Conservation (phyloP, 129 eudicot species). For the Sambucus nigra region DNA sequence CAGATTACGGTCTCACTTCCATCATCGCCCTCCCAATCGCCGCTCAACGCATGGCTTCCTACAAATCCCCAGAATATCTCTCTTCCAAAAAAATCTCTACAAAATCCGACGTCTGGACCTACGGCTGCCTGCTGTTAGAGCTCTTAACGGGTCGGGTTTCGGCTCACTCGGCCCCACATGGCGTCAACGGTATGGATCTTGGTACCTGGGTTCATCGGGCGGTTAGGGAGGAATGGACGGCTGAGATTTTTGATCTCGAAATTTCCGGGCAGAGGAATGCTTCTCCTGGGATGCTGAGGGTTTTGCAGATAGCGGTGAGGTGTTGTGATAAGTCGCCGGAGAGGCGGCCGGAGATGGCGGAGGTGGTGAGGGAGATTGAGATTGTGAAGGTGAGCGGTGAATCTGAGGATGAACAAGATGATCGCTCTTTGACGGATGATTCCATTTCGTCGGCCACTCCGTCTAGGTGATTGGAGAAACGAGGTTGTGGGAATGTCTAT, state of each 20-base stretch:
- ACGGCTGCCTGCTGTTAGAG: constrained; percentile 54
- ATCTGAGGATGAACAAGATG: constrained; percentile 58
- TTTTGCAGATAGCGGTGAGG: constrained; percentile 47
- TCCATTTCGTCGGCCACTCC: constrained; percentile 47
- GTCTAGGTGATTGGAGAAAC: constrained; percentile 17
- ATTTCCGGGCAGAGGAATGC: constrained; percentile 49
- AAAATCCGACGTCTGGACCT: constrained; percentile 67
- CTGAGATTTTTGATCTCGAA: constrained; percentile 73
- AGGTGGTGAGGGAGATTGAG: constrained; percentile 52
- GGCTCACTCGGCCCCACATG: constrained; percentile 40
- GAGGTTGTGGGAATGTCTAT: too few relatives aligned
- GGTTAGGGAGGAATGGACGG: constrained; percentile 88
- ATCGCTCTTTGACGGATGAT: constrained; percentile 63
- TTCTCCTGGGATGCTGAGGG: constrained; percentile 45
- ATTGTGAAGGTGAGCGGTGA: constrained; percentile 27
- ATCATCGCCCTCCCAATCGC: constrained; percentile 46
- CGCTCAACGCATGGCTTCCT: constrained; percentile 50
- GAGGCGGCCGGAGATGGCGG: constrained; percentile 50
- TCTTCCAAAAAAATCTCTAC: constrained; percentile 38
- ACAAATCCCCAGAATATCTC: constrained; percentile 49
- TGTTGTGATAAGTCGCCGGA: constrained; percentile 64
- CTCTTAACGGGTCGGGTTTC: constrained; percentile 46
- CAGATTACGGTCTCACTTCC: constrained; percentile 56
- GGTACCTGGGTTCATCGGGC: constrained; percentile 76
- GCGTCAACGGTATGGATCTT: constrained; percentile 49